Evolutionary conservation across 1,139 yeast species (phyloP), one percentile per base, ranked within the genome.

Genomic region (Suhomyces bribrorum): DNA sequence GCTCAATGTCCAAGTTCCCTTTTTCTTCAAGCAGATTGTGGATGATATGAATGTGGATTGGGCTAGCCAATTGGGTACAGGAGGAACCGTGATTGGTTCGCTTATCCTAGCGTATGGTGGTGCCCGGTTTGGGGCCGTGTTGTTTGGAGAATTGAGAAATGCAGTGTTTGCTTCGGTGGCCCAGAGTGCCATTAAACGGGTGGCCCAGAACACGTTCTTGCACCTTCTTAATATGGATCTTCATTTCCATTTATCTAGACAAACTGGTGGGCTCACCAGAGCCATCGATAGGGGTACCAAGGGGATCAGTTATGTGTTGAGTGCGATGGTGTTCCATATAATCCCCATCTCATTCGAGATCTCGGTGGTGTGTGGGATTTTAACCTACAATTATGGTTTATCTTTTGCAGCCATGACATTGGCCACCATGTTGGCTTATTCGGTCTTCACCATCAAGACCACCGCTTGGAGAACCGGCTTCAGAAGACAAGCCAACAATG

Each of bases 261-360:
- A 94, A 59, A 94, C 98, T 0, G 99, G 99, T 49, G 97, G 96
- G 0, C 66, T 92, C 32, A 92, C 97, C 0, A 72, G 98, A 45
- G 97, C 98, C 1, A 92, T 92, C 53, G 99, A 92, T 56, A 73
- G 98, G 51, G 99, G 99, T 59, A 92, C 97, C 1, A 92, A 92
- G 53, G 98, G 99, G 64, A 92, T 92, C 37, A 84, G 95, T 16
- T 90, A 86, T 54, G 97, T 92, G 5, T 69, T 92, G 37, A 82
- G 87, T 28, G 96, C 98, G 3, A 86, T 92, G 96, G 96, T 94
- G 11, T 92, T 92, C 67, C 98, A 94, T 59, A 90, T 92, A 22
- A 73, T 92, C 31, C 99, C 99, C 5, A 85, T 92, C 26, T 75
- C 95, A 2, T 85, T 92, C 59, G 99, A 92, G 61, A 92, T 92